Conservation (phyloP, 1,284 basidiomycete genomes). For the Paramarasmius palmivorus region DNA sequence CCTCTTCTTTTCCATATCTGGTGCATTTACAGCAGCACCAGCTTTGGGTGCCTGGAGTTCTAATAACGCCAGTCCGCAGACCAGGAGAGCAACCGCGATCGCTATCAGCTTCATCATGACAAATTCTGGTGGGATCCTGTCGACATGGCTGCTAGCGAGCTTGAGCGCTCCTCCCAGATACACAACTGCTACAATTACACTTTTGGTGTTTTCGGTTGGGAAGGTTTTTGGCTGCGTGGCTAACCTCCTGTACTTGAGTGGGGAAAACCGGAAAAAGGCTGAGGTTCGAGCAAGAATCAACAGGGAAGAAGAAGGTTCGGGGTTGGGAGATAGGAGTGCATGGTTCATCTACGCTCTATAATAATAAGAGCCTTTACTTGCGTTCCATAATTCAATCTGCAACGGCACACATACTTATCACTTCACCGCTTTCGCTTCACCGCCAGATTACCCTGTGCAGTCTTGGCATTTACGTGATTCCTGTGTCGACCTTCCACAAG, state of each 20-base stretch:
- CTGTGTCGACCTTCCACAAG: too few relatives aligned
- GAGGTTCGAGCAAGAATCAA: conserved; percentile 21
- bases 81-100: conserved; percentile 53
- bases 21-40: conserved; percentile 44
- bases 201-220: conserved; percentile 32
- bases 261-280: conserved; percentile 37
- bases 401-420: too few relatives aligned
- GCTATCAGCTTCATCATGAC: conserved; percentile 54
- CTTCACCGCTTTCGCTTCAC: too few relatives aligned
- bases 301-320: conserved; percentile 24
- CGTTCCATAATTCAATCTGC: too few relatives aligned
- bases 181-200: conserved; percentile 36
- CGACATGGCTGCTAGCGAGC: conserved; percentile 52
- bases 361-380: too few relatives aligned
- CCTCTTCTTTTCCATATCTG: conserved; percentile 50
- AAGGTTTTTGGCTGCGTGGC: conserved; percentile 27
- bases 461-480: too few relatives aligned
- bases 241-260: conserved; percentile 32
- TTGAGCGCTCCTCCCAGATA: conserved; percentile 42
- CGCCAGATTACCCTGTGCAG: too few relatives aligned
- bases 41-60: conserved; percentile 50
- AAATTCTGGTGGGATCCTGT: conserved; percentile 58
- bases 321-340: conserved; percentile 37
- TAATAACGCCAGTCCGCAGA: conserved; percentile 59
- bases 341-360: conserved; percentile 40